Evolutionary conservation across 495 filamentous ascomycete genomes (phyloP).

Genomic region (Tetracladium marchalianum): DNA sequence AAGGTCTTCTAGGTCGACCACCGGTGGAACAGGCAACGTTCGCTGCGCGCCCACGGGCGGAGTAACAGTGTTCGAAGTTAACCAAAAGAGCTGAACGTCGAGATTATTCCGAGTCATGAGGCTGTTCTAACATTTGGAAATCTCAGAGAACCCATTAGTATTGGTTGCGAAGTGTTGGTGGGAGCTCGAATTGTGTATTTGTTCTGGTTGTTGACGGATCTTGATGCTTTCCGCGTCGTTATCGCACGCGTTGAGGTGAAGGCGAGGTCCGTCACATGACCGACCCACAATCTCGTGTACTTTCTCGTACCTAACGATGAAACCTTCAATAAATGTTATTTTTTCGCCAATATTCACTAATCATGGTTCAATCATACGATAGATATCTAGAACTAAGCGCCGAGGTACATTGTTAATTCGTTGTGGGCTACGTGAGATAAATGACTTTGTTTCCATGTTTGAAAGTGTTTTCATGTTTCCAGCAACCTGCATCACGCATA

Average conservation of each 20-base stretch:
- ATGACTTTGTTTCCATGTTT: too few relatives aligned
- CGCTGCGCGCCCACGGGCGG: constrained; percentile 10
- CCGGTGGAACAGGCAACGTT: not conserved
- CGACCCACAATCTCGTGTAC: not conserved
- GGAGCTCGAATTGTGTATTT: not conserved
- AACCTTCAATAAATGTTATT: too few relatives aligned
- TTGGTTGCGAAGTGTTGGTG: not conserved
- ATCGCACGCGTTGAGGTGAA: not conserved
- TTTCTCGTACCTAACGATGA: too few relatives aligned
- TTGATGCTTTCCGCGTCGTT: not conserved
- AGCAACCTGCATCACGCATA: too few relatives aligned
- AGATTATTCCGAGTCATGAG: constrained; percentile 61
- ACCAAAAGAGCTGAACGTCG: constrained; percentile 47
- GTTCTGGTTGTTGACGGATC: not conserved
- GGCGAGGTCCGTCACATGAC: not conserved
- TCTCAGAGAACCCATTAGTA: constrained; percentile 14
- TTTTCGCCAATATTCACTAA: too few relatives aligned
- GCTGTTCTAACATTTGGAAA: constrained; percentile 4
- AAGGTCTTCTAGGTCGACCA: not conserved
- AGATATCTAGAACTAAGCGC: too few relatives aligned
- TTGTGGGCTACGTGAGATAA: too few relatives aligned
- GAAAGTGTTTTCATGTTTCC: too few relatives aligned
- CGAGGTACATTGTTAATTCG: too few relatives aligned
- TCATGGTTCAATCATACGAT: too few relatives aligned
- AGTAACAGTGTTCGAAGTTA: constrained; percentile 35